phyloP scores from a whole-genome alignment of 768 basidiomycete species.

The Boletus fagicola region DNA sequence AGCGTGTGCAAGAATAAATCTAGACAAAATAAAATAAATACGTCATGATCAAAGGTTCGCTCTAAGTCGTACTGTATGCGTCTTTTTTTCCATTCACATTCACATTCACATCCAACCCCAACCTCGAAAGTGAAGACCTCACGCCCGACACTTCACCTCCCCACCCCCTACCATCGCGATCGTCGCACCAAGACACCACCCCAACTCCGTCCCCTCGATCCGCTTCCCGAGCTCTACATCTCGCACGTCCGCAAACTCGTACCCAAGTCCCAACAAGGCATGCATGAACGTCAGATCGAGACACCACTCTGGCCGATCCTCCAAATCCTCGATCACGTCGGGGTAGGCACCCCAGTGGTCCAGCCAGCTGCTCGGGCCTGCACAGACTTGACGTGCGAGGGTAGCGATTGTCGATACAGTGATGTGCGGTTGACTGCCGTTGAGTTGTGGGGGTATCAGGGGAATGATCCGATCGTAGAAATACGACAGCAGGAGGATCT shows the following conservation, averaged over 20 bases:
- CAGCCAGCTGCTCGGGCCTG: slow-evolving; percentile 60
- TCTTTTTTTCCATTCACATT: background rate
- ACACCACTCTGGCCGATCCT: slow-evolving; percentile 89
- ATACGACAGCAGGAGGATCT: slow-evolving; percentile 91
- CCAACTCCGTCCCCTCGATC: slow-evolving; percentile 85
- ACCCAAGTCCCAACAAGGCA: slow-evolving; percentile 79
- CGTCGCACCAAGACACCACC: slow-evolving; percentile 89
- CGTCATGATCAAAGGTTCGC: background rate
- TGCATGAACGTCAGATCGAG: slow-evolving; percentile 97
- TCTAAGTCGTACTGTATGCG: background rate
- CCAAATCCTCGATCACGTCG: slow-evolving; percentile 63
- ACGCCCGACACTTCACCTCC: slow-evolving; percentile 53
- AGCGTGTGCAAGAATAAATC: background rate
- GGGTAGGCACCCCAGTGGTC: slow-evolving; percentile 45
- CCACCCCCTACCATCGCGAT: slow-evolving; percentile 69
- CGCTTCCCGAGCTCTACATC: slow-evolving; percentile 82
- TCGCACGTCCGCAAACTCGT: slow-evolving; percentile 75
- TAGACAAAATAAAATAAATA: background rate
- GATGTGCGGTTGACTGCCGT: slow-evolving; percentile 32
- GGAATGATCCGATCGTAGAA: slow-evolving; percentile 94
- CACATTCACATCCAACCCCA: background rate
- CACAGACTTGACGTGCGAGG: slow-evolving; percentile 72
- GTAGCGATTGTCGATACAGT: slow-evolving; percentile 58
- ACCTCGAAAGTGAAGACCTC: background rate
- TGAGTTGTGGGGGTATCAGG: slow-evolving; percentile 46